Conservation (phyloP, 495 filamentous ascomycete genomes). For the Aspergillus campestris region DNA sequence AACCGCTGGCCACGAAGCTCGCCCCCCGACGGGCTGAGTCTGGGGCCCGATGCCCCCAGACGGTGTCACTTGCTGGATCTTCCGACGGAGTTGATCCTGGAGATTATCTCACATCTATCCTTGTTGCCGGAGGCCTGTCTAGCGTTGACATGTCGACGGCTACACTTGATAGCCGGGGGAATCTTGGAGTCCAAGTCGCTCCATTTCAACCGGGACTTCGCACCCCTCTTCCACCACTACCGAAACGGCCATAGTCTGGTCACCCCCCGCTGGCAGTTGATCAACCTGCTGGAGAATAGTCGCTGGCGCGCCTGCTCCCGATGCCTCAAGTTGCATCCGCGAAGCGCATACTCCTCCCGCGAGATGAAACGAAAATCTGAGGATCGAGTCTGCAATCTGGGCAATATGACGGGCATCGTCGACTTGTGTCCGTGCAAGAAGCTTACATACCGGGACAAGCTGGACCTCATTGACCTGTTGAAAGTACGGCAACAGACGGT, state of each 20-base stretch:
- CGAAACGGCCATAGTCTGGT: slow-evolving; percentile 33
- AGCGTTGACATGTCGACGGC: slow-evolving; percentile 37
- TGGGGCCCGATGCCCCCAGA: slow-evolving; percentile 9
- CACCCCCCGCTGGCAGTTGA: slow-evolving; percentile 35
- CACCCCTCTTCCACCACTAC: slow-evolving; percentile 39
- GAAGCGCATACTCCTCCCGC: slow-evolving; percentile 24
- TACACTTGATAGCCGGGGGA: slow-evolving; percentile 29
- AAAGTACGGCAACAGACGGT: slow-evolving; percentile 24
- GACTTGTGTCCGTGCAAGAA: slow-evolving; percentile 43
- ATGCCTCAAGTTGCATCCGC: slow-evolving; percentile 38
- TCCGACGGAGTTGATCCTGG: slow-evolving; percentile 35
- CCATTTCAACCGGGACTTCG: slow-evolving; percentile 37
- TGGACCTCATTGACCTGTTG: slow-evolving; percentile 29
- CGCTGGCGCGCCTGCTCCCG: slow-evolving; percentile 36
- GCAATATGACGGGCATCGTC: slow-evolving; percentile 34
- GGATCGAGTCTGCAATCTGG: slow-evolving; percentile 30
- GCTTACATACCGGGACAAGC: slow-evolving; percentile 36
- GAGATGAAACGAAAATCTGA: slow-evolving; percentile 32
- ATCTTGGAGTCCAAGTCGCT: slow-evolving; percentile 30
- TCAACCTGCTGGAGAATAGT: slow-evolving; percentile 31
- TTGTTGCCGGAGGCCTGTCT: slow-evolving; percentile 33
- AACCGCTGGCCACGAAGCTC: slow-evolving; percentile 18
- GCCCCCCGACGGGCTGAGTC: slow-evolving; percentile 7
- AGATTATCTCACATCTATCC: slow-evolving; percentile 33
- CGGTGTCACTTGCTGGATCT: slow-evolving; percentile 35